Evolutionary conservation across 2,329 filamentous ascomycete species (phyloP), one percentile per base, ranked within the genome.

Genomic region (Cercospora berteroae): DNA sequence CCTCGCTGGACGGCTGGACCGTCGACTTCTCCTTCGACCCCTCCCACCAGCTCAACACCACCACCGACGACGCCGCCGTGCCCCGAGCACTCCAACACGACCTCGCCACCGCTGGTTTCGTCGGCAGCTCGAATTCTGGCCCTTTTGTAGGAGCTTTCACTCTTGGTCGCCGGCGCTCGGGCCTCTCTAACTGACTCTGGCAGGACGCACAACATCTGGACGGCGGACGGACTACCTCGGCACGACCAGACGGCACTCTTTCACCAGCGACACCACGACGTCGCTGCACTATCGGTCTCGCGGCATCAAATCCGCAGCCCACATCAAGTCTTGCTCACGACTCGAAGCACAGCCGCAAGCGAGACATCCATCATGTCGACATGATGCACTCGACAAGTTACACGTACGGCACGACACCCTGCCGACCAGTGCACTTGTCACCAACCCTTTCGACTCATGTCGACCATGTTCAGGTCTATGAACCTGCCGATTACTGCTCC

Each of bases 401-500:
- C 69, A 71, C 70, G n/a, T 72, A 74, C 69, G 66, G 70, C 70
- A 67, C 67, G 62, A 64, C 69, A n/a, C 60, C 63, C 50, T 39
- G 31, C 25, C 42, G 44, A 36, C 60, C 25, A 5, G 48, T 55
- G 20, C 71, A 63, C 62, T 65, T 61, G 55, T 55, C 69, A 63
- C 65, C 57, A 16, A 25, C 83, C 65, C 44, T 23, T 6, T 23
- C 18, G 44, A 79, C 79, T 69, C 74, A 75, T 16, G 56, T 61
- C 44, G 65, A 52, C 65, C 65, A 72, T 36, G 59, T 73, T 42
- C 68, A 71, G 52, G 68, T 74, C 52, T 74, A 71, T 66, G 71
- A 75, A 29, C 74, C 74, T 18, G 67, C 64, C 68, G 74, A 71
- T n/a, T 77, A 70, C 69, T 70, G 74, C 69, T 72, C 70, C 48